Percentiles rank a stretch among this genome's conserved stretches.
These are phyloP conservation scores for Isabelozyma gotoi DNA, from an alignment of 805 yeast species.

Conservation along the genomic window DNA sequence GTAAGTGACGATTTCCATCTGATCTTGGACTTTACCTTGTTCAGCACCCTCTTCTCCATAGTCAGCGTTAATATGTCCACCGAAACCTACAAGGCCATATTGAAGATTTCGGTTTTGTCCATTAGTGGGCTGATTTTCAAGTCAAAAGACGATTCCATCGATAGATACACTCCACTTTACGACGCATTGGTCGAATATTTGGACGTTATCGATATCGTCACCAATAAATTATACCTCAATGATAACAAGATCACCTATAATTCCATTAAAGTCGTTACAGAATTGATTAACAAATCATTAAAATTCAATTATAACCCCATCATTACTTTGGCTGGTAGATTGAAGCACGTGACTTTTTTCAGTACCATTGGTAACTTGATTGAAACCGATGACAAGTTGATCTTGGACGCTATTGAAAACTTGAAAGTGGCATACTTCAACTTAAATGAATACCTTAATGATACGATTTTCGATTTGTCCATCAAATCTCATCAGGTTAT, in stretches of 20 bases:
- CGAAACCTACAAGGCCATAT: slow-evolving; percentile 46
- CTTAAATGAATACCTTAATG: slow-evolving; percentile 35
- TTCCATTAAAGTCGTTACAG: slow-evolving; percentile 46
- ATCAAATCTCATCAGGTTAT: slow-evolving; percentile 39
- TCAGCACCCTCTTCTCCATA: slow-evolving; percentile 40
- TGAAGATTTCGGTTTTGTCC: slow-evolving; percentile 41
- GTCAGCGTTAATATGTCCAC: slow-evolving; percentile 42
- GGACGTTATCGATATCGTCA: slow-evolving; percentile 42
- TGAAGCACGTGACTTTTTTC: slow-evolving; percentile 48
- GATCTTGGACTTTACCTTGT: slow-evolving; percentile 40
- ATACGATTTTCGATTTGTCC: slow-evolving; percentile 35
- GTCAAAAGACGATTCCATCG: slow-evolving; percentile 32
- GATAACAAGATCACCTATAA: slow-evolving; percentile 45
- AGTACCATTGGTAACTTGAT: slow-evolving; percentile 40
- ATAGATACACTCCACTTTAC: slow-evolving; percentile 35
- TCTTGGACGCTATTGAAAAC: slow-evolving; percentile 26
- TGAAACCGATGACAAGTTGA: slow-evolving; percentile 36
- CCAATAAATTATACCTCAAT: slow-evolving; percentile 40
- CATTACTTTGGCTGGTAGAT: slow-evolving; percentile 44
- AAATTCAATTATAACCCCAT: slow-evolving; percentile 43
- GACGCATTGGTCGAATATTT: slow-evolving; percentile 36
- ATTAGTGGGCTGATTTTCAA: slow-evolving; percentile 46
- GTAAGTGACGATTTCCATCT: slow-evolving; percentile 29
- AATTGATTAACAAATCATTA: slow-evolving; percentile 42
- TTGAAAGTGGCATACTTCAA: slow-evolving; percentile 34